Evolutionary conservation across 768 basidiomycete species (phyloP).

Genomic region (Phylloporus arenicola): DNA sequence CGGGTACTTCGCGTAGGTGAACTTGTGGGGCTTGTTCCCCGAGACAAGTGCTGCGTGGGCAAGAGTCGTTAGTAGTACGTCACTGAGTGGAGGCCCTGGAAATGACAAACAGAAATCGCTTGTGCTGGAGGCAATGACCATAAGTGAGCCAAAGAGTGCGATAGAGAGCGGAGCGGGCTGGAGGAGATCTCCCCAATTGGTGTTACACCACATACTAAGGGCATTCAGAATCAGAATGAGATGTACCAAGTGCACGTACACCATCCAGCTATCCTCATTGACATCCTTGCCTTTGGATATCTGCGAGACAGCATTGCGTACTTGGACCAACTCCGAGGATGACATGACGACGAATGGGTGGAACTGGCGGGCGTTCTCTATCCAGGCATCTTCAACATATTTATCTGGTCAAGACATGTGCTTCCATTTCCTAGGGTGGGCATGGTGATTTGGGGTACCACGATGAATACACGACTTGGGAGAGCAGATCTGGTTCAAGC

Average conservation of each 20-base stretch:
- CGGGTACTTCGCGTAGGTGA: slow-evolving; percentile 14
- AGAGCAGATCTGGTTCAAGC: too few species aligned
- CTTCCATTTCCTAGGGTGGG: too few species aligned
- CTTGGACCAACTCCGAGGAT: slow-evolving; percentile 8
- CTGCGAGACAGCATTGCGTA: slow-evolving; percentile 16
- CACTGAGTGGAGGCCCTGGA: neutral
- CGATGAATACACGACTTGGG: too few species aligned
- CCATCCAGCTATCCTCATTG: slow-evolving; percentile 20
- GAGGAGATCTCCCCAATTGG: slow-evolving; percentile 19
- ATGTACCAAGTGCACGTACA: slow-evolving; percentile 5
- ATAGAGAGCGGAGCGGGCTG: slow-evolving; percentile 16
- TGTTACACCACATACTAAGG: slow-evolving; percentile 16
- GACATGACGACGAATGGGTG: slow-evolving; percentile 4
- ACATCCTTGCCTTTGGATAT: slow-evolving; percentile 18
- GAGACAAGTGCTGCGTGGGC: slow-evolving; percentile 5
- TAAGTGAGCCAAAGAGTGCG: slow-evolving; percentile 14
- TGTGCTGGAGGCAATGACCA: slow-evolving; percentile 14
- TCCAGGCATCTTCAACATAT: neutral
- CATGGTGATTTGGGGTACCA: too few species aligned
- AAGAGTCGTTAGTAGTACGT: neutral
- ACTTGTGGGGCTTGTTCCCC: slow-evolving; percentile 5
- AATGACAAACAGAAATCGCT: slow-evolving; percentile 12
- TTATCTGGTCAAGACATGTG: too few species aligned
- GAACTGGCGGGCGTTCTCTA: too few species aligned
- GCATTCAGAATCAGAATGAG: neutral